These are phyloP conservation scores for Apiotrichum domesticum DNA, from an alignment of 1,284 basidiomycete genomes.

Conservation along the genomic window DNA sequence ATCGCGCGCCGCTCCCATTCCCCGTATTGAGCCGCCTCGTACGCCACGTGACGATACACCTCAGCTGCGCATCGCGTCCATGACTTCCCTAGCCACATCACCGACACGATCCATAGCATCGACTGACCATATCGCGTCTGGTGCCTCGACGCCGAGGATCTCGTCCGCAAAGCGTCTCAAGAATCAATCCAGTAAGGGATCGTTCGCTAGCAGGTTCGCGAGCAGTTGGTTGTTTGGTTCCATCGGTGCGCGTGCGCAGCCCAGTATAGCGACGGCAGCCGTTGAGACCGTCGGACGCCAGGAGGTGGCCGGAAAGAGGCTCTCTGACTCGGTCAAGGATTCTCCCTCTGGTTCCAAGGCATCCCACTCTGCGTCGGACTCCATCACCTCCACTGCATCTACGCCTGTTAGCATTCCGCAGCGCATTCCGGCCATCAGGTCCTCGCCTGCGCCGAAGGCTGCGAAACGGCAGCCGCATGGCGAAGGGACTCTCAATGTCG, in stretches of 20 bases:
- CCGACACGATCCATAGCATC: conserved; percentile 11
- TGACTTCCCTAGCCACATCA: conserved; percentile 6
- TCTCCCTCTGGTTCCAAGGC: too few species aligned
- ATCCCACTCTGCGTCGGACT: too few species aligned
- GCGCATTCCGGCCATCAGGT: neutral
- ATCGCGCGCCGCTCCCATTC: neutral
- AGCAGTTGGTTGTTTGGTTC: conserved; percentile 38
- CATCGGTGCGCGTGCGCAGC: conserved; percentile 29
- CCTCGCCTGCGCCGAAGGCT: neutral
- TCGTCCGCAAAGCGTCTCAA: conserved; percentile 33
- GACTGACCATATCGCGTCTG: conserved; percentile 17
- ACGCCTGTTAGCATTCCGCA: neutral
- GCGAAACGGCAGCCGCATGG: neutral
- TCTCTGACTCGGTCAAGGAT: too few species aligned
- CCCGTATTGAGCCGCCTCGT: neutral
- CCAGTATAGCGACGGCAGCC: conserved; percentile 34
- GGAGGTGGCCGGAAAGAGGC: conserved; percentile 16
- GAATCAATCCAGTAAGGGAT: conserved; percentile 35
- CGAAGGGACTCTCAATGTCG: neutral
- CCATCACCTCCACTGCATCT: conserved; percentile 1
- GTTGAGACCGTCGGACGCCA: conserved; percentile 30
- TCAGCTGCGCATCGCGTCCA: conserved; percentile 6
- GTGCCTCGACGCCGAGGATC: conserved; percentile 33
- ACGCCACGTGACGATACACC: conserved; percentile 2
- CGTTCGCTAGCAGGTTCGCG: conserved; percentile 34